These are phyloP conservation scores for Nakazawaea peltata DNA, from an alignment of 805 yeast genomes.

Conservation along the genomic window DNA sequence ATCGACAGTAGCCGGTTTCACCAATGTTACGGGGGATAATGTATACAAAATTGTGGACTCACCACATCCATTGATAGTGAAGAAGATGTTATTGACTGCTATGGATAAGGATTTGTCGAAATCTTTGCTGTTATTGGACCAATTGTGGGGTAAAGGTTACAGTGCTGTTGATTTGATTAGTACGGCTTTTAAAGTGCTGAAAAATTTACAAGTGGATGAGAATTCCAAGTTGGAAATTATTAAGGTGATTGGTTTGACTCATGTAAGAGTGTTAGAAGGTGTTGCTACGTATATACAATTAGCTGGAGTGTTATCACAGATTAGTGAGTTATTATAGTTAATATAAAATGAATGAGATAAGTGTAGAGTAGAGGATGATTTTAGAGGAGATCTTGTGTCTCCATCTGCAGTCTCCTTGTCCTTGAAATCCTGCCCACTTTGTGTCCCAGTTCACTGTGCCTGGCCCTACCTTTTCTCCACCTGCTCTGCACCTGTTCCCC, in stretches of 20 bases:
- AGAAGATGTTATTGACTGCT: slow-evolving; percentile 53
- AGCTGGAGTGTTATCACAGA: slow-evolving; percentile 70
- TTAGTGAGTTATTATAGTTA: slow-evolving; percentile 28
- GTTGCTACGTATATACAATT: slow-evolving; percentile 82
- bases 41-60: slow-evolving; percentile 94
- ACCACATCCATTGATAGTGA: slow-evolving; percentile 87
- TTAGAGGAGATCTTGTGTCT: background rate
- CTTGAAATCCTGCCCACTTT: too few species aligned
- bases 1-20: slow-evolving; percentile 91
- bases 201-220: slow-evolving; percentile 66
- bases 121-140: slow-evolving; percentile 54
- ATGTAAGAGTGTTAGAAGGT: slow-evolving; percentile 90
- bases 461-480: too few species aligned
- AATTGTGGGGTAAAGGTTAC: slow-evolving; percentile 85
- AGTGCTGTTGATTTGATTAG: slow-evolving; percentile 89
- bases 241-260: slow-evolving; percentile 82
- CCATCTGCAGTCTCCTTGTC: too few species aligned
- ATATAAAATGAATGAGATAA: too few species aligned
- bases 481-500: too few species aligned
- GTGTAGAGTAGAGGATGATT: background rate
- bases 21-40: slow-evolving; percentile 81
- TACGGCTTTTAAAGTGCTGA: slow-evolving; percentile 82
- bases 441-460: too few species aligned
- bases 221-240: slow-evolving; percentile 65
- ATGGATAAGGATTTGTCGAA: slow-evolving; percentile 45